A percentile compares a stretch with the other conserved stretches of the same genome.
Evolutionary conservation across 768 basidiomycete species (phyloP).

Genomic region (Podaxis rugospora): DNA sequence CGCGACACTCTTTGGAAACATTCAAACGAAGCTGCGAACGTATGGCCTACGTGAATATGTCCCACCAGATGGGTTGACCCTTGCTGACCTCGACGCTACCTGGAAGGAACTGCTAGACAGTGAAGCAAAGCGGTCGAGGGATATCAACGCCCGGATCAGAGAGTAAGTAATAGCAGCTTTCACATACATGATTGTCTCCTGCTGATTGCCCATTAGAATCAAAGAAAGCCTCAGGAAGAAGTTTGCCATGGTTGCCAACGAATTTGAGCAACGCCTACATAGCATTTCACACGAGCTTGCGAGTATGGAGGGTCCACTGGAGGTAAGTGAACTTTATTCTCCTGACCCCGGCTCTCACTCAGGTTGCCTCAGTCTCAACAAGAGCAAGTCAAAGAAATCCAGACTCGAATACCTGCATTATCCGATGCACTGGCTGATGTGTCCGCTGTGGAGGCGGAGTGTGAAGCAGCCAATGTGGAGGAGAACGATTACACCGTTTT

Average conservation of each 20-base stretch:
- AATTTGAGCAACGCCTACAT: constrained; percentile 66
- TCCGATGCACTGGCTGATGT: constrained; percentile 54
- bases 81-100: constrained; percentile 68
- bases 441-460: constrained; percentile 65
- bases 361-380: constrained; percentile 60
- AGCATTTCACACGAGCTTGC: constrained; percentile 68
- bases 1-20: constrained; percentile 83
- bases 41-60: constrained; percentile 84
- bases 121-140: constrained; percentile 73
- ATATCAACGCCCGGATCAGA: constrained; percentile 87
- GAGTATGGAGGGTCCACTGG: constrained; percentile 68
- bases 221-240: constrained; percentile 75
- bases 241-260: constrained; percentile 75
- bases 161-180: constrained; percentile 45
- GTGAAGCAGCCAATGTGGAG: constrained; percentile 85
- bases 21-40: constrained; percentile 90
- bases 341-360: neutral
- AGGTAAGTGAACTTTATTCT: constrained; percentile 42
- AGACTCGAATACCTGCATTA: constrained; percentile 63
- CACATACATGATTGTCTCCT: neutral
- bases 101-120: constrained; percentile 72
- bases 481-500: constrained; percentile 96
- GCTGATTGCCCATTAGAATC: constrained; percentile 47
- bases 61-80: constrained; percentile 66
- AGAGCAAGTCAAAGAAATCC: constrained; percentile 56